Evolutionary conservation across 2,329 filamentous ascomycete genomes (phyloP).

Genomic region (Onygena corvina): DNA sequence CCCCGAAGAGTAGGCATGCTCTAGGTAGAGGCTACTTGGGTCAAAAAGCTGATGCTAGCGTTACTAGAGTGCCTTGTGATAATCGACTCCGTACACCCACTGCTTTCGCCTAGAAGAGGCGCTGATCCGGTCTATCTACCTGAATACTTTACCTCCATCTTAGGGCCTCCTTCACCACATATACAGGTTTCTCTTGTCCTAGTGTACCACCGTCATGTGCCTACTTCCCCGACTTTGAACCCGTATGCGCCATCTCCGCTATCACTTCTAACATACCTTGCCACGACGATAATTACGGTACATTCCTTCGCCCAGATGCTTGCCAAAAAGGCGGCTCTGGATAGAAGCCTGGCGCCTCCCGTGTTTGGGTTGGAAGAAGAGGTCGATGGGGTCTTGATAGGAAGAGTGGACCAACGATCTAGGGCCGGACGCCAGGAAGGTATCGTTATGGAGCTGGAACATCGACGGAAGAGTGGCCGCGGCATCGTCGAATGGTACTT

Average conservation of each 20-base stretch:
- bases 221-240: conserved; percentile 34
- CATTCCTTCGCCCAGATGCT: conserved; percentile 64
- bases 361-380: conserved; percentile 67
- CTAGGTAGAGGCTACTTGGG: not conserved
- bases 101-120: conserved; percentile 32
- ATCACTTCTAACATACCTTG: conserved; percentile 64
- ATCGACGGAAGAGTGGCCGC: conserved; percentile 69
- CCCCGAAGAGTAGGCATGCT: not conserved
- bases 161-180: conserved; percentile 40
- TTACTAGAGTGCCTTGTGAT: conserved; percentile 57
- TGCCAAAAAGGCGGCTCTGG: conserved; percentile 59
- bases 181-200: conserved; percentile 56
- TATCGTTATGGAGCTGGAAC: conserved; percentile 71
- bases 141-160: conserved; percentile 56
- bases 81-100: conserved; percentile 64
- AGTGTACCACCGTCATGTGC: conserved; percentile 72
- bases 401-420: conserved; percentile 37
- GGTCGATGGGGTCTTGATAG: conserved; percentile 65
- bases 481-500: conserved; percentile 60
- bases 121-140: conserved; percentile 47
- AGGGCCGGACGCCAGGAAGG: conserved; percentile 41
- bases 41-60: not conserved
- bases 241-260: conserved; percentile 53
- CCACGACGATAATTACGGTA: conserved; percentile 70
- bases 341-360: conserved; percentile 63